Base-by-base conservation (phyloP, 2,329 filamentous ascomycete genomes). In the Colletotrichum neosansevieriae region DNA sequence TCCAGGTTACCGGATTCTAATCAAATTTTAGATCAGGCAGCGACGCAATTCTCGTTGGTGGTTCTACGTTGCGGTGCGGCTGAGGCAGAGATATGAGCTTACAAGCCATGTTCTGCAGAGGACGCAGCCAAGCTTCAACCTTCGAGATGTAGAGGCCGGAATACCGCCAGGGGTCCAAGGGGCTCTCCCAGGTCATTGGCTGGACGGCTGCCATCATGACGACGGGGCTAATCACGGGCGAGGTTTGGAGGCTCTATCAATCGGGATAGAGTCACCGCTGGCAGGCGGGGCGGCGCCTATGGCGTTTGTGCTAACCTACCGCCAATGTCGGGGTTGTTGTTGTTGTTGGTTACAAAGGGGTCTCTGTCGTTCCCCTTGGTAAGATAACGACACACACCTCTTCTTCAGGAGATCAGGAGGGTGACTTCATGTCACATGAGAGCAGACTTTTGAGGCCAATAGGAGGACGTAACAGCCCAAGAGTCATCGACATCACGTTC, bases 51-150 rank as follows among this genome's bases (percentile, higher is more conserved):
- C 36, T 38, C 15, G 29, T 17, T 45, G 53, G 45, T 67, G 59
- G 38, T 47, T 49, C 34, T 21, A 17, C 21, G 54, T 58, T 29
- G 59, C 44, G 54, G 32, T 67, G 64, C 59, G 59, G 45, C 59
- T 51, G 51, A 45, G 29, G 11, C 29, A 40, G 24, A 42, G 29
- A 56, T 36, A 34, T 32, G 19, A 42, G 36, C 17, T 15, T 10
- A 45, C 49, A 29, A 34, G 32, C 36, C 53, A 45, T 49, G 38
- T 42, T 19, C 21, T 38, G 45, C 24, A 38, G 24, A 44, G 7
- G 51, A 58, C 45, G 36, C 21, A 24, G 64, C 64, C 64, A 58
- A 40, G 59, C 51, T 63, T 45, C 40, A 32, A 21, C 29, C 10
- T 53, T 29, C 34, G 40, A 19, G 36, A 51, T 34, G 44, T 50